phyloP scores from a whole-genome alignment of 345 rosid genomes.

The Corchorus olitorius region DNA sequence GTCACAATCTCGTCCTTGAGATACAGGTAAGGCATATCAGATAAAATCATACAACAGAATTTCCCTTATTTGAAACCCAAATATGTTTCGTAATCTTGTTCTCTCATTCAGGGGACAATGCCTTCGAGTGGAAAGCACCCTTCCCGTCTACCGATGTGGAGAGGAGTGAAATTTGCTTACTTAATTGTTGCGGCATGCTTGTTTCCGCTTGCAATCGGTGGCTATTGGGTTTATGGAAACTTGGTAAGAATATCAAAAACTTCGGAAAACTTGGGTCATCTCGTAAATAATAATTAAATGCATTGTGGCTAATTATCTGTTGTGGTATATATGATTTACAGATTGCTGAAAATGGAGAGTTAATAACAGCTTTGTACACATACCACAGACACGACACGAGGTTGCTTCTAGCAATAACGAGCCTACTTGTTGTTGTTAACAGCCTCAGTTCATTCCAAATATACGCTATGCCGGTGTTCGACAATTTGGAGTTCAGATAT shows the following conservation, averaged over 20 bases:
- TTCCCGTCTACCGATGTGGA: slow-evolving; percentile 60
- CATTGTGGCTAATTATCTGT: not conserved
- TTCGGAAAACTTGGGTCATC: not conserved
- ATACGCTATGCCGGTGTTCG: slow-evolving; percentile 66
- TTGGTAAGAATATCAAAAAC: slow-evolving; percentile 31
- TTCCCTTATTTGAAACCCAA: not conserved
- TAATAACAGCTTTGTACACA: slow-evolving; percentile 44
- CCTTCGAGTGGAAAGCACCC: slow-evolving; percentile 53
- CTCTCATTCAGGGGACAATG: slow-evolving; percentile 53
- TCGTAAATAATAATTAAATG: not conserved
- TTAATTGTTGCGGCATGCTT: slow-evolving; percentile 47
- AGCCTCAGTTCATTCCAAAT: slow-evolving; percentile 61
- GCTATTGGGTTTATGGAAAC: slow-evolving; percentile 59
- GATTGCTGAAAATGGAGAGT: slow-evolving; percentile 45
- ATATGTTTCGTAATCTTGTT: not conserved
- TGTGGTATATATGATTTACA: slow-evolving; percentile 19
- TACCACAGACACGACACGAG: slow-evolving; percentile 39
- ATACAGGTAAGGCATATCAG: slow-evolving; percentile 44
- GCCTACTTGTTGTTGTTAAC: slow-evolving; percentile 52
- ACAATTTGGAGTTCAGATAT: slow-evolving; percentile 53
- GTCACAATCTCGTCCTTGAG: slow-evolving; percentile 67
- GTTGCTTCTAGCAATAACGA: slow-evolving; percentile 36
- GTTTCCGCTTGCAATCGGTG: slow-evolving; percentile 58
- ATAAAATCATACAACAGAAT: not conserved
- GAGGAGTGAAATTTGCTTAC: slow-evolving; percentile 57